Percentiles rank a stretch among this genome's conserved stretches.
phyloP scores from a whole-genome alignment of 805 yeast species.

The Isabelozyma rhagii region DNA sequence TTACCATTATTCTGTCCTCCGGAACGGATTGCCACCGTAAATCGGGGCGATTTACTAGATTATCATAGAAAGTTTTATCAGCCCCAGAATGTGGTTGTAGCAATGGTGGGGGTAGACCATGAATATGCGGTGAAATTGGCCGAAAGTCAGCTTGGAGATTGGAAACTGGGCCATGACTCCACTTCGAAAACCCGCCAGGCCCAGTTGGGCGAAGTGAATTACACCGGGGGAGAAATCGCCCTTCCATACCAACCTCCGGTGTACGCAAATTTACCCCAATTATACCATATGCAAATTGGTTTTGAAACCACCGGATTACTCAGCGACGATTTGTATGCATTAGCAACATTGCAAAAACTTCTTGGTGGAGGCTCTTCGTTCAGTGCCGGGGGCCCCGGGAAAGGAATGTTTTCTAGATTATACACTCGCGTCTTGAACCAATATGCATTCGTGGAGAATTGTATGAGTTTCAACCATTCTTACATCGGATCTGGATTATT shows the following conservation, averaged over 20 bases:
- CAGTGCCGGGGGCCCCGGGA: conserved; percentile 98
- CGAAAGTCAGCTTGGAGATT: conserved; percentile 59
- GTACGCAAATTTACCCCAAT: conserved; percentile 60
- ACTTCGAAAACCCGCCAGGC: conserved; percentile 10
- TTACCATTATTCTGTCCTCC: conserved; percentile 80
- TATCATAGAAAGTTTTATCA: conserved; percentile 67
- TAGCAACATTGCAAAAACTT: conserved; percentile 84
- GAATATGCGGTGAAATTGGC: conserved; percentile 64
- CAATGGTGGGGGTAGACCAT: conserved; percentile 82
- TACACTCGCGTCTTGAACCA: conserved; percentile 90
- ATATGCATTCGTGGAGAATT: conserved; percentile 86
- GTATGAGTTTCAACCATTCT: conserved; percentile 84
- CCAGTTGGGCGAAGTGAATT: conserved; percentile 56
- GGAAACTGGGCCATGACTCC: conserved; percentile 23
- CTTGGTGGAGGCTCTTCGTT: conserved; percentile 98
- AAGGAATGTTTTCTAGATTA: conserved; percentile 95
- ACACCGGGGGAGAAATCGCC: conserved; percentile 47
- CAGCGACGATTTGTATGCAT: conserved; percentile 83
- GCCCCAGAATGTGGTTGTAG: conserved; percentile 80
- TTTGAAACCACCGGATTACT: conserved; percentile 84
- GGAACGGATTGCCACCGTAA: conserved; percentile 58
- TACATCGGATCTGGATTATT: conserved; percentile 88
- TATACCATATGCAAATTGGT: conserved; percentile 81
- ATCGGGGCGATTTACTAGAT: conserved; percentile 48
- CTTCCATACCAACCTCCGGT: conserved; percentile 40